Percentiles rank a stretch among this genome's conserved stretches.
phyloP scores from a whole-genome alignment of 2,329 filamentous ascomycete genomes.

The Botrytis galanthina region DNA sequence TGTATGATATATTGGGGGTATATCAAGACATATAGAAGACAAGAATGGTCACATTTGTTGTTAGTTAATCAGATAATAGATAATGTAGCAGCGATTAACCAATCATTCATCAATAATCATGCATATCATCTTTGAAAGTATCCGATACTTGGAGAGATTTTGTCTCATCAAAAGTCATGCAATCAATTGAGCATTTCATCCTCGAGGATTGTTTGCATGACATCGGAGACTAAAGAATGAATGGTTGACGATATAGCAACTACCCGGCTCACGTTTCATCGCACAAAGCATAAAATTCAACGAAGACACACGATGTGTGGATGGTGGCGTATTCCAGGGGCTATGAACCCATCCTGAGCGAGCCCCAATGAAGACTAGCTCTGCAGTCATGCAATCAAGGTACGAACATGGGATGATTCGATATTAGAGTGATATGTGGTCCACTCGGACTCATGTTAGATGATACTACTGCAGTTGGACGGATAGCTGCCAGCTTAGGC shows the following conservation, averaged over 20 bases:
- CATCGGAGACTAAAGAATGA: not conserved
- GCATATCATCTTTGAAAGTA: not conserved
- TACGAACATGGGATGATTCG: constrained; percentile 26
- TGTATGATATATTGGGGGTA: not conserved
- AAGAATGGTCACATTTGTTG: not conserved
- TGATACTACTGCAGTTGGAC: not conserved
- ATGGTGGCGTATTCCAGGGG: not conserved
- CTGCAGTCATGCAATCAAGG: constrained; percentile 22
- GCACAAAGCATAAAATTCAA: constrained; percentile 18
- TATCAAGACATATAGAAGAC: not conserved
- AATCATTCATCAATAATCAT: constrained; percentile 25
- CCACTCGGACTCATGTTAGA: constrained; percentile 23
- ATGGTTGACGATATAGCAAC: constrained; percentile 17
- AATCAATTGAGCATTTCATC: not conserved
- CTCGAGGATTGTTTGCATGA: not conserved
- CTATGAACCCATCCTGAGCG: constrained; percentile 18
- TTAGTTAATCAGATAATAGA: constrained; percentile 1
- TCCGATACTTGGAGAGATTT: not conserved
- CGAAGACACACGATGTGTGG: constrained; percentile 1
- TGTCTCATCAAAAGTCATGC: constrained; percentile 8
- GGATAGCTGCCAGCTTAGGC: not conserved
- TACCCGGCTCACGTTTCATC: constrained; percentile 18
- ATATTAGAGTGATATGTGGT: constrained; percentile 19
- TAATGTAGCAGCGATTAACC: constrained; percentile 28
- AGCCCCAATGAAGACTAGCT: constrained; percentile 20